Evolutionary conservation across 345 rosid genomes (phyloP), one percentile per base, ranked within the genome.

Genomic region (Noccaea bulbosa): DNA sequence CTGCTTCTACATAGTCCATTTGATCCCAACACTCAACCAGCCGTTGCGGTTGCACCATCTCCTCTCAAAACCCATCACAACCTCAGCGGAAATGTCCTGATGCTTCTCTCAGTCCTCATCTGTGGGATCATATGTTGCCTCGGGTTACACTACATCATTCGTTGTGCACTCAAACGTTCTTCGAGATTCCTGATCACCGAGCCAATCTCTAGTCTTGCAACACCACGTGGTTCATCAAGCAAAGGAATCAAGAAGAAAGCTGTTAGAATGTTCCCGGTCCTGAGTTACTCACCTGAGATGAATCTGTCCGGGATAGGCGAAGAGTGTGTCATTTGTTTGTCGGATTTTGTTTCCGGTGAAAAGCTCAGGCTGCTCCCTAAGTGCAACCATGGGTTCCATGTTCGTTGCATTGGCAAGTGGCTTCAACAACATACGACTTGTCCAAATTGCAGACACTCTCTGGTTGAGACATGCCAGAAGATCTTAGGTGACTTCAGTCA

Each of bases 261-360:
- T 52, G 73, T 84, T 9, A 79, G 33, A 63, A 67, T 83, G 68
- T 87, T 87, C 74, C 80, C 86, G 0, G 75, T 65, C 1, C 81
- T 84, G 55, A 74, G 33, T 48, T 87, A 84, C 78, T 77, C 82
- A 33, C 27, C 63, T 45, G 84, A 77, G 64, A 37, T 75, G 68
- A 77, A 75, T 46, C 72, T 83, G 10, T 74, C 78, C 0, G 83
- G 92, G 2, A 34, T 83, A 14, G 87, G 78, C 17, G 78, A 79
- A 6, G 86, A 84, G 49, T 87, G 91, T 16, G 80, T 66, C 32
- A 87, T 87, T 17, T 87, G 91, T 75, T 71, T 87, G 38, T 78
- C 89, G 0, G 87, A 81, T 33, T 85, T 80, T 72, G 58, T 67
- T 27, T 8, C 67, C 0, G 83, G 84, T 30, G 91, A 86, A 4